Percentiles rank a stretch among this genome's conserved stretches.
Conservation (phyloP, 805 yeast genomes). For the Candida easanensis region DNA sequence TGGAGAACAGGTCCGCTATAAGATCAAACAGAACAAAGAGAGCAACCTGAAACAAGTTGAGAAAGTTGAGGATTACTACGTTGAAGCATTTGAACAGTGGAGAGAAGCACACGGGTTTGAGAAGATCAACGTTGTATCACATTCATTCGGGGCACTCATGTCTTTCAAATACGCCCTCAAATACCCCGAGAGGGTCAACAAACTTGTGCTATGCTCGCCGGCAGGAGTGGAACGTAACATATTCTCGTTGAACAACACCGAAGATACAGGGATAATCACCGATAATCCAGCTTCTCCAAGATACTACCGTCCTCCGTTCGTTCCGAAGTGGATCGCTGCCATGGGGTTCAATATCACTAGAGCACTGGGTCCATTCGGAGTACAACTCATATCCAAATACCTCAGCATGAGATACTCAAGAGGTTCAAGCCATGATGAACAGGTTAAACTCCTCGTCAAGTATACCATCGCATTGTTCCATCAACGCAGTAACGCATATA, state of each 20-base stretch:
- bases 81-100: slow-evolving; percentile 65
- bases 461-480: slow-evolving; percentile 23
- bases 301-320: slow-evolving; percentile 27
- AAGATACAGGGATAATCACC: slow-evolving; percentile 12
- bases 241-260: slow-evolving; percentile 46
- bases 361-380: slow-evolving; percentile 41
- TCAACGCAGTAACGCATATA: slow-evolving; percentile 22
- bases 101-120: slow-evolving; percentile 45
- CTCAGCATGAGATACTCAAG: slow-evolving; percentile 30
- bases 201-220: slow-evolving; percentile 65
- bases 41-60: slow-evolving; percentile 23
- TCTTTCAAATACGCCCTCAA: slow-evolving; percentile 59
- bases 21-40: slow-evolving; percentile 20
- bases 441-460: slow-evolving; percentile 19
- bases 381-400: slow-evolving; percentile 33
- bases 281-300: slow-evolving; percentile 22
- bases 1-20: slow-evolving; percentile 3
- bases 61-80: slow-evolving; percentile 53
- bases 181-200: slow-evolving; percentile 52
- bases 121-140: slow-evolving; percentile 65
- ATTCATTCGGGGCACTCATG: slow-evolving; percentile 78
- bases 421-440: slow-evolving; percentile 16
- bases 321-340: slow-evolving; percentile 31
- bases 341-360: slow-evolving; percentile 48
- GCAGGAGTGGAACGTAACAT: slow-evolving; percentile 75